Conservation (phyloP, 805 yeast genomes). For the Wickerhamiella sorbophila region DNA sequence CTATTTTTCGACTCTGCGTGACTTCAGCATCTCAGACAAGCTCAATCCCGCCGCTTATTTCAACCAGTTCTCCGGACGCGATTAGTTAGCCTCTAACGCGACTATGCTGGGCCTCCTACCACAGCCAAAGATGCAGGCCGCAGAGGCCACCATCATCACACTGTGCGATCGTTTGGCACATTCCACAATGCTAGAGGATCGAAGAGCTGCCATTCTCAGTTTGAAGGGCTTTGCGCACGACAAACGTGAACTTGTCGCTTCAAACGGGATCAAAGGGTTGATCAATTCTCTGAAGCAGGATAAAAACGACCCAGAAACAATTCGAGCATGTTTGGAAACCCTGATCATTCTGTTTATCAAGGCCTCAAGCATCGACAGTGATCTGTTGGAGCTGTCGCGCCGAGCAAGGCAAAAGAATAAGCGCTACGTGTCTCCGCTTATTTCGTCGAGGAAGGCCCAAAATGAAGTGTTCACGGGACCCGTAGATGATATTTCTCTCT, state of each 20-base stretch:
- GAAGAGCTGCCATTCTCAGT: constrained; percentile 83
- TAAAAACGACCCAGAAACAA: constrained; percentile 50
- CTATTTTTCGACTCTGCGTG: too few species aligned
- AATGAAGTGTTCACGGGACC: constrained; percentile 38
- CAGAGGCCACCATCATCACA: constrained; percentile 75
- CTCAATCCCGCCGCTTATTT: too few species aligned
- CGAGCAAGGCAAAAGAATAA: constrained; percentile 26
- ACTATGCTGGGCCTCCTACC: constrained; percentile 27
- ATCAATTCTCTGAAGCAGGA: constrained; percentile 54
- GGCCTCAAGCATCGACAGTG: constrained; percentile 36
- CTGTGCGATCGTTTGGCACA: constrained; percentile 77
- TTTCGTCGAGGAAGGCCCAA: constrained; percentile 56
- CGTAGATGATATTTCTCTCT: constrained; percentile 75
- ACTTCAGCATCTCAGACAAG: too few species aligned
- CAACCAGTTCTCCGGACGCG: too few species aligned
- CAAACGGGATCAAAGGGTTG: constrained; percentile 66
- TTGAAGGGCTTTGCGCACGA: constrained; percentile 79
- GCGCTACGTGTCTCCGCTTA: constrained; percentile 21
- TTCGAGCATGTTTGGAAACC: constrained; percentile 75
- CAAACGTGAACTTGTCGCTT: constrained; percentile 80
- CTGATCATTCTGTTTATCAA: constrained; percentile 66
- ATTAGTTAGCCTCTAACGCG: neutral
- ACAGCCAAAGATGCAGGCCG: constrained; percentile 42
- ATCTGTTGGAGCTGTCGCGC: constrained; percentile 67
- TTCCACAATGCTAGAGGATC: constrained; percentile 66